Conservation (phyloP, 257 asterid species). For the Ilex asprella region DNA sequence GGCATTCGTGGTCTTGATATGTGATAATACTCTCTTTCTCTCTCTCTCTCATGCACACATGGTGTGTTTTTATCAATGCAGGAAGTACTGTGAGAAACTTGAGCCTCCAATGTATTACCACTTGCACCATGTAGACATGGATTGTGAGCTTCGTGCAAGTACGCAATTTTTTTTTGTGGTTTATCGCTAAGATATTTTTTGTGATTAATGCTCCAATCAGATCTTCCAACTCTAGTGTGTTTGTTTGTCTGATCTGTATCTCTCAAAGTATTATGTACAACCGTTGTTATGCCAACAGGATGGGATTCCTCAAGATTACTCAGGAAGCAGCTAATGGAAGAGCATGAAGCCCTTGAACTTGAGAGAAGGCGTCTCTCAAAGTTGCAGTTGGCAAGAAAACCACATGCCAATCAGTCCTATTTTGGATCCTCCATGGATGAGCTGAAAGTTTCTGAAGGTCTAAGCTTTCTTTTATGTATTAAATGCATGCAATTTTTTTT, state of each 20-base stretch:
- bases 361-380: conserved; percentile 55
- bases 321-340: conserved; percentile 47
- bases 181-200: too few relatives aligned
- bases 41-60: too few relatives aligned
- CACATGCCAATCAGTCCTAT: conserved; percentile 25
- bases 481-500: background rate
- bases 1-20: too few relatives aligned
- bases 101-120: conserved; percentile 45
- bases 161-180: background rate
- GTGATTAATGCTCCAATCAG: background rate
- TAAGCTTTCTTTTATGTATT: background rate
- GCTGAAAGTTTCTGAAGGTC: conserved; percentile 44
- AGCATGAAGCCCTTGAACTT: conserved; percentile 43
- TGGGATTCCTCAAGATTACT: conserved; percentile 42
- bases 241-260: background rate
- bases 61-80: conserved; percentile 26
- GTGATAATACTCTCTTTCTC: too few relatives aligned
- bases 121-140: conserved; percentile 27
- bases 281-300: conserved; percentile 26
- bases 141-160: conserved; percentile 50
- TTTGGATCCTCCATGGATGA: conserved; percentile 42
- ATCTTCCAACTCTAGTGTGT: background rate
- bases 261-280: background rate
- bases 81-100: conserved; percentile 55
- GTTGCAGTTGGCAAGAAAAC: conserved; percentile 41